A percentile compares a stretch with the other conserved stretches of the same genome.
These are phyloP conservation scores for Saccharomycopsis javanensis DNA, from an alignment of 805 yeast genomes.

Conservation along the genomic window DNA sequence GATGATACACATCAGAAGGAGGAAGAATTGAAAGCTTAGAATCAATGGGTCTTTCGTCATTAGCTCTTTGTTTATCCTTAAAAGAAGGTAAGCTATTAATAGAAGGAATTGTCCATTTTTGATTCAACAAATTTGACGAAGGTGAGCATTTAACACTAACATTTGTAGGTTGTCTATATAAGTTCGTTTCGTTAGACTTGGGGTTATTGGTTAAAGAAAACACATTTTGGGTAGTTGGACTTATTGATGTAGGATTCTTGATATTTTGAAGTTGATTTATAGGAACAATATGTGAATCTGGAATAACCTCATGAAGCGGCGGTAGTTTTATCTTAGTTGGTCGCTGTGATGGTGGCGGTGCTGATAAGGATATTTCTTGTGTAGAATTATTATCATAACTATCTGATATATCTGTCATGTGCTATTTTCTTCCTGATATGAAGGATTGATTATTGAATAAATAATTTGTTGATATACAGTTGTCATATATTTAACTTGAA, in stretches of 20 bases:
- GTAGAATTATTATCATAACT: background rate
- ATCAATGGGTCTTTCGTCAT: background rate
- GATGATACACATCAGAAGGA: background rate
- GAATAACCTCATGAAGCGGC: conserved; percentile 5
- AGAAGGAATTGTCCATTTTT: no score
- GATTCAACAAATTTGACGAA: no score
- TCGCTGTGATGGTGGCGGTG: background rate
- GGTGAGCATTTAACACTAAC: no score
- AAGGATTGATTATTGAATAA: no score
- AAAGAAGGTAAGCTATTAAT: background rate
- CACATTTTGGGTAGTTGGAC: background rate
- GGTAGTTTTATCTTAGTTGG: background rate
- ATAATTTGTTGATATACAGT: no score
- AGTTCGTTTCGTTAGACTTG: no score
- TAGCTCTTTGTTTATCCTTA: background rate
- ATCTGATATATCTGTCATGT: background rate
- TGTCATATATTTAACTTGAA: no score
- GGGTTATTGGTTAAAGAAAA: background rate
- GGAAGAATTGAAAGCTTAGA: background rate
- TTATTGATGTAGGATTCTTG: background rate
- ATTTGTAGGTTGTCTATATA: no score
- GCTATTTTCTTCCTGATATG: no score
- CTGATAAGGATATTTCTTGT: background rate
- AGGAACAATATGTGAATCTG: background rate
- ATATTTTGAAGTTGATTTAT: background rate